Conservation (phyloP, 1,284 basidiomycete species). For the Amylostereum areolatum region DNA sequence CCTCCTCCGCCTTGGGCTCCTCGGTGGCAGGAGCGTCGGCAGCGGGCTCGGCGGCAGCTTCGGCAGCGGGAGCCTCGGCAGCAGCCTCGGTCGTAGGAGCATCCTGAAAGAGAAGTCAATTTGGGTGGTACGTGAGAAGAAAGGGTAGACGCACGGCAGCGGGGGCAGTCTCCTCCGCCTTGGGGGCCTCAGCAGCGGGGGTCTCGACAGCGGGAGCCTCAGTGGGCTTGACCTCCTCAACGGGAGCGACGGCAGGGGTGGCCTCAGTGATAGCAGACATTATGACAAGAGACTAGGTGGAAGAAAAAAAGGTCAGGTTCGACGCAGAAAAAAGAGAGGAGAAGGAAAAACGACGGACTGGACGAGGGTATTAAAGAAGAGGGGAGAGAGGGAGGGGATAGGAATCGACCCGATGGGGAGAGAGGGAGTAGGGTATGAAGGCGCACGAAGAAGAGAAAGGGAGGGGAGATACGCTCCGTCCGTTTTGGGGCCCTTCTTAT, state of each 20-base stretch:
- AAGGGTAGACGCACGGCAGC: slow-evolving; percentile 17
- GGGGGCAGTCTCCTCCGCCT: slow-evolving; percentile 26
- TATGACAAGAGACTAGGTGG: slow-evolving; percentile 57
- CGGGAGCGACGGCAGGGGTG: slow-evolving; percentile 34
- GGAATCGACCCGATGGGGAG: slow-evolving; percentile 19
- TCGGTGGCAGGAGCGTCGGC: slow-evolving; percentile 33
- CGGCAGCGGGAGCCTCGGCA: slow-evolving; percentile 30
- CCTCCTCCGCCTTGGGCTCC: slow-evolving; percentile 12
- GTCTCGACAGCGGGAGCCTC: slow-evolving; percentile 36
- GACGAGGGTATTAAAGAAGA: slow-evolving; percentile 18
- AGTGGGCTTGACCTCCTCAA: slow-evolving; percentile 48
- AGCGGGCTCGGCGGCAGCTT: slow-evolving; percentile 25
- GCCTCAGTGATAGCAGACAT: slow-evolving; percentile 69
- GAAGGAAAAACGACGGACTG: slow-evolving; percentile 6
- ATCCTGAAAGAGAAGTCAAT: slow-evolving; percentile 14
- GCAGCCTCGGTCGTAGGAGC: slow-evolving; percentile 20
- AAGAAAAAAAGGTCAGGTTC: slow-evolving; percentile 15
- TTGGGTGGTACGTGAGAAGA: neutral
- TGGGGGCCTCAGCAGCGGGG: slow-evolving; percentile 24
- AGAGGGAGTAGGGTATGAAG: slow-evolving; percentile 9
- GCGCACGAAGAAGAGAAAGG: slow-evolving; percentile 9
- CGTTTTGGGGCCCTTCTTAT: slow-evolving; percentile 38
- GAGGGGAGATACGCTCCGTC: slow-evolving; percentile 25
- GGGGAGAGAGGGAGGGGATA: slow-evolving; percentile 18
- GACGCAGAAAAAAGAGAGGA: slow-evolving; percentile 11